Evolutionary conservation across 768 basidiomycete species (phyloP), one percentile per base, ranked within the genome.

Genomic region (Scleroderma bovista): DNA sequence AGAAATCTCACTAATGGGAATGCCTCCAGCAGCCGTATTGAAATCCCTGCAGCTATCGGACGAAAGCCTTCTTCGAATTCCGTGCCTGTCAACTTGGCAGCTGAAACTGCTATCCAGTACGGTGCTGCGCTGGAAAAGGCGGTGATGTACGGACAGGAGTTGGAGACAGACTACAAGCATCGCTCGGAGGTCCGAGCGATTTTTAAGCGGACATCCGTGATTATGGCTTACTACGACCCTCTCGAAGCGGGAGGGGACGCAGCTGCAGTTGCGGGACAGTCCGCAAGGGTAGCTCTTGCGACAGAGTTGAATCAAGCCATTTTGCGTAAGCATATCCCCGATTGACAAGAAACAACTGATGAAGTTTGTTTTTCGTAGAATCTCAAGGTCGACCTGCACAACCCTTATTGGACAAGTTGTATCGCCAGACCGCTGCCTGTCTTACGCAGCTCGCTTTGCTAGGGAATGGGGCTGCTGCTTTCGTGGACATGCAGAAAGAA

Each of bases 251-350:
- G 80, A 4, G 84, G 84, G 12, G 75, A 80, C 29, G 78, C 81
- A 15, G 78, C 82, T 17, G 80, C 80, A 54, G 76, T 88, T 19
- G 87, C 80, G 9, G 82, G 88, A 36, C 77, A 82, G 51, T 79
- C 77, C 38, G 81, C 86, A 26, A 74, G 87, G 51, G 72, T 79
- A 47, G 65, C 73, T 32, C 74, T 93, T 48, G 85, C 86, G 24
- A 83, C 79, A 51, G 88, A 90, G 68, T 65, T 93, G 34, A 93
- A 93, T 58, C 76, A 82, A 63, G 88, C 83, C 36, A 90, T 94
- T 50, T 71, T 93, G 47, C 86, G 91, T 92, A 58, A 57, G 83
- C 69, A 40, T 44, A 38, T 15, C 47, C 6, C 19, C 4, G 4
- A 46, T 16, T 45, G 38, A 24, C 13, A n/a, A 32, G 36, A 8